Conservation (phyloP, 257 asterid species). For the Fraxinus pennsylvanica region DNA sequence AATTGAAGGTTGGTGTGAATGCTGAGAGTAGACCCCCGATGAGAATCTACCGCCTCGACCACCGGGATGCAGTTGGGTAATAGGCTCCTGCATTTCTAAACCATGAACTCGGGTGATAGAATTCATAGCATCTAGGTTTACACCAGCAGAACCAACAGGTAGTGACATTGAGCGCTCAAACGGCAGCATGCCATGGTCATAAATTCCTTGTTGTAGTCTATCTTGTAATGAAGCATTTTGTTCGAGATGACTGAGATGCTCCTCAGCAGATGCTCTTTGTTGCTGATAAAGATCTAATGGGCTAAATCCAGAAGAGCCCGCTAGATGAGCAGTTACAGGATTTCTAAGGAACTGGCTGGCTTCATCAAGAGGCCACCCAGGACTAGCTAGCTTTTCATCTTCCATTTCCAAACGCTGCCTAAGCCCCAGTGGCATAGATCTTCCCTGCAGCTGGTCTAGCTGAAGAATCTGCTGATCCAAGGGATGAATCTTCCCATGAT, state of each 20-base stretch:
- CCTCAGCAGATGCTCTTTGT: slow-evolving; percentile 67
- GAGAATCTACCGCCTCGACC: slow-evolving; percentile 67
- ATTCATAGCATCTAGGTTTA: slow-evolving; percentile 54
- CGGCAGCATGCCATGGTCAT: slow-evolving; percentile 61
- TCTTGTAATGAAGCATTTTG: slow-evolving; percentile 68
- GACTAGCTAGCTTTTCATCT: slow-evolving; percentile 64
- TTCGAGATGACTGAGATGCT: slow-evolving; percentile 68
- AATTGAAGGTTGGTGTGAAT: slow-evolving; percentile 48
- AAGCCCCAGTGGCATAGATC: slow-evolving; percentile 72
- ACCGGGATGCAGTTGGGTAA: slow-evolving; percentile 58
- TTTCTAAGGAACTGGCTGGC: slow-evolving; percentile 66
- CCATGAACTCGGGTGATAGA: slow-evolving; percentile 68
- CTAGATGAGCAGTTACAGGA: slow-evolving; percentile 55
- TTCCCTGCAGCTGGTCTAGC: slow-evolving; percentile 78
- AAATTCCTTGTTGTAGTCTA: slow-evolving; percentile 67
- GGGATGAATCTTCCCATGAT: slow-evolving; percentile 75
- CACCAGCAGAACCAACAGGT: slow-evolving; percentile 62
- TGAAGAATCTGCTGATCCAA: slow-evolving; percentile 47
- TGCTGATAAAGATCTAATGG: slow-evolving; percentile 67
- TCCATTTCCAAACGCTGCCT: slow-evolving; percentile 89
- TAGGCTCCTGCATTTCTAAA: slow-evolving; percentile 73
- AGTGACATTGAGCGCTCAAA: slow-evolving; percentile 67
- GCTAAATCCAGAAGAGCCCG: slow-evolving; percentile 59
- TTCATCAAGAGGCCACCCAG: slow-evolving; percentile 76
- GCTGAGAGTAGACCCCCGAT: slow-evolving; percentile 59